Percentiles rank a stretch among this genome's conserved stretches.
These are phyloP conservation scores for Trichoderma simmonsii DNA, from an alignment of 2,329 filamentous ascomycete genomes.

Conservation along the genomic window DNA sequence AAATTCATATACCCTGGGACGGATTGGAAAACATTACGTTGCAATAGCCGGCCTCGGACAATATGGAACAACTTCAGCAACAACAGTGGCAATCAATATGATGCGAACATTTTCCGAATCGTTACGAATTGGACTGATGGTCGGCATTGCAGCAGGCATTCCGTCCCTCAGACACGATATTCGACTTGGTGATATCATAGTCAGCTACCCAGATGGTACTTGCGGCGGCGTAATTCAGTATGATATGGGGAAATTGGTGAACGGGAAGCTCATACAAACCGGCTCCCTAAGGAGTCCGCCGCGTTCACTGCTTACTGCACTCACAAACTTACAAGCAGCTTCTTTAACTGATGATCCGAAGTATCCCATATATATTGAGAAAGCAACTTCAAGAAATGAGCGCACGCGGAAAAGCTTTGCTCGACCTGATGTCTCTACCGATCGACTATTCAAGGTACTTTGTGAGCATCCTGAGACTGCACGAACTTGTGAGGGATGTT, in stretches of 20 bases:
- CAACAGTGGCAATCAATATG: neutral
- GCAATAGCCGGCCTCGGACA: neutral
- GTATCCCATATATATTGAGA: neutral
- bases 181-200: neutral
- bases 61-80: neutral
- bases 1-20: neutral
- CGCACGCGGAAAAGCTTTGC: neutral
- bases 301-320: neutral
- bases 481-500: neutral
- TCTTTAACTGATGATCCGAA: neutral
- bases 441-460: neutral
- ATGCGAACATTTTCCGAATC: neutral
- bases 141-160: neutral
- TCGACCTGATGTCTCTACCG: neutral
- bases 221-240: neutral
- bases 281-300: neutral
- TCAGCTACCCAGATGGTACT: neutral
- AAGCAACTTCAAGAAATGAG: neutral
- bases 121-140: neutral
- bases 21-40: neutral
- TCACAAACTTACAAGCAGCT: neutral
- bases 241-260: neutral
- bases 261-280: neutral
- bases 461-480: neutral
- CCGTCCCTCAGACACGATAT: neutral